phyloP scores from a whole-genome alignment of 306 rosid genomes.

The Lathyrus sativus region DNA sequence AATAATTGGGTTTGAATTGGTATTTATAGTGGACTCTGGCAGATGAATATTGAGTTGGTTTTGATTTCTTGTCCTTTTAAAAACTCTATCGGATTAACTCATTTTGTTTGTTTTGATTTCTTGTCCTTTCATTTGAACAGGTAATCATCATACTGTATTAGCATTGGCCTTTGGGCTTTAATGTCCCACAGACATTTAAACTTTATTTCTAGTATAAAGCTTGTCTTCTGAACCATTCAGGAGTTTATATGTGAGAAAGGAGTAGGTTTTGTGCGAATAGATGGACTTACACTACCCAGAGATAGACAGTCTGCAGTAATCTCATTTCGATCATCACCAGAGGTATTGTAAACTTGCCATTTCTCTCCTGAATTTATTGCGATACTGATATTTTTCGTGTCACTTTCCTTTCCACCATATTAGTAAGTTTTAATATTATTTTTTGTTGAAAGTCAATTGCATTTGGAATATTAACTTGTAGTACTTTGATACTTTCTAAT shows the following conservation, averaged over 20 bases:
- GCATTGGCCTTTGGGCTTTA: conserved; percentile 13
- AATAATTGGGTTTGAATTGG: too few species aligned
- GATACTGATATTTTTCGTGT: not conserved
- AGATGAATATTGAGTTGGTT: too few species aligned
- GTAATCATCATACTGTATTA: conserved; percentile 9
- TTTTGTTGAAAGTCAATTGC: conserved; percentile 7
- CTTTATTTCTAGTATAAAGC: conserved; percentile 20
- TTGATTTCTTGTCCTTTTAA: not conserved
- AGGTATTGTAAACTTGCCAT: conserved; percentile 51
- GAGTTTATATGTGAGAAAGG: conserved; percentile 81
- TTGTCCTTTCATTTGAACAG: conserved; percentile 5
- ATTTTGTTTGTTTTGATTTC: conserved; percentile 11
- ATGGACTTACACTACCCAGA: conserved; percentile 85
- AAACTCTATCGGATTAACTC: conserved; percentile 13
- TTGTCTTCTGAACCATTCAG: conserved; percentile 48
- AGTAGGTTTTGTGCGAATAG: conserved; percentile 80
- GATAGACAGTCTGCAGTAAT: conserved; percentile 84
- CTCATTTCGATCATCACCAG: conserved; percentile 67
- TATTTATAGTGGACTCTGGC: too few species aligned
- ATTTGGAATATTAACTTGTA: conserved; percentile 5
- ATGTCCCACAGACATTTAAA: conserved; percentile 4
- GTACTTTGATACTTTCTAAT: not conserved
- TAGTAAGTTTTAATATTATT: not conserved
- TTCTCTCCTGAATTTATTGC: conserved; percentile 20
- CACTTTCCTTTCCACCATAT: not conserved